Evolutionary conservation across 805 yeast species (phyloP), one percentile per base, ranked within the genome.

Genomic region (Wickerhamomyces canadensis): DNA sequence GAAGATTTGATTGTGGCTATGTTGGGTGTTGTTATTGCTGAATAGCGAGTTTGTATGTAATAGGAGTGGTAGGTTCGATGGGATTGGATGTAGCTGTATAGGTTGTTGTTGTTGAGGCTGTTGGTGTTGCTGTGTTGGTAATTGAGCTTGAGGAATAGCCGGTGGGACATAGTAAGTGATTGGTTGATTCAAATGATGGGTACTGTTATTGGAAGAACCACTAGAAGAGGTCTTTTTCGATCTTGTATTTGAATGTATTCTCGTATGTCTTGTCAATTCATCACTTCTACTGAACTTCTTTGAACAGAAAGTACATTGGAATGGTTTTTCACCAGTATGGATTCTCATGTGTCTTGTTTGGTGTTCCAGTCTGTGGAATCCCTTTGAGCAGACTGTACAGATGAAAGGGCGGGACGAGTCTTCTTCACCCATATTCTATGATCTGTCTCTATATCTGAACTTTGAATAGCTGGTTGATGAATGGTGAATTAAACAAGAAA

Each of bases 311-410:
- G 78, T 73, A 61, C 96, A 87, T 34, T 77, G 79, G 55, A 84
- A 93, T 3, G 96, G 95, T 57, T 86, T 84, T 58, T 87, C 95
- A 34, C 96, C 96, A 1, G 96, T 87, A 62, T 87, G 96, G 9
- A 95, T 87, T 40, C 96, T 69, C 48, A 88, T 82, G 58, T 87
- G 96, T 48, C 96, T 72, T 11, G 95, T 87, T 56, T 85, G 94
- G 59, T 87, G 96, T 59, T 87, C 96, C 33, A 87, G 65, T 43
- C 96, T 71, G 58, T 85, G 91, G 58, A 87, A 87, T 9, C 94
- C 86, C 63, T 86, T 84, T 35, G 76, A 79, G 60, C 96, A 87
- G 51, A 84, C 68, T 16, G 89, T 80, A 54, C 96, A 87, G 51
- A 79, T 78, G 67, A 84, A 88, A 3, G 96, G 96, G 45, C 95